These are phyloP conservation scores for Termitomyces sp. DNA, from an alignment of 768 basidiomycete genomes.

Conservation along the genomic window DNA sequence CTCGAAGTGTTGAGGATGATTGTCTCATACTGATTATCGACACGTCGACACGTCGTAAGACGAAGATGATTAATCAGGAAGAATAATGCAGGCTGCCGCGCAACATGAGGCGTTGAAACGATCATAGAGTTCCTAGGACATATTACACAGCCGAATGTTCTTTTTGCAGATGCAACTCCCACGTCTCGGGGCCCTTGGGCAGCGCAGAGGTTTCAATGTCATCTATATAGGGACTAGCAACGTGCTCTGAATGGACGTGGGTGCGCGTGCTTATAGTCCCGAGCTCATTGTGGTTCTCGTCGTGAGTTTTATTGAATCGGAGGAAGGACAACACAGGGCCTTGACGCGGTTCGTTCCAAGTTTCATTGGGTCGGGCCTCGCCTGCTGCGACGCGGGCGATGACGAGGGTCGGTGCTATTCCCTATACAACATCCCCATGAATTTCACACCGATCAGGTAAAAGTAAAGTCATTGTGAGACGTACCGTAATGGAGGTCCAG, in stretches of 20 bases:
- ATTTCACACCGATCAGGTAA: background rate
- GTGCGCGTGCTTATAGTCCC: constrained; percentile 3
- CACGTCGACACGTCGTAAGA: background rate
- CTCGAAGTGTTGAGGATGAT: background rate
- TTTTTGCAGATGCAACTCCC: constrained; percentile 1
- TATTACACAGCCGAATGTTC: background rate
- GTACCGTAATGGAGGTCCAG: constrained; percentile 14
- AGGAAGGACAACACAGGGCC: constrained; percentile 11
- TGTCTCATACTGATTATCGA: background rate
- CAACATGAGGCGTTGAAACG: background rate
- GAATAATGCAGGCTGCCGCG: too few relatives aligned
- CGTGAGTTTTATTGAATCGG: constrained; percentile 7
- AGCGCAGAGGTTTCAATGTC: constrained; percentile 8
- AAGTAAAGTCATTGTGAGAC: background rate
- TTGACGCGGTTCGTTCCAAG: constrained; percentile 7
- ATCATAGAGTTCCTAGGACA: background rate
- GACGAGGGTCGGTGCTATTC: constrained; percentile 16
- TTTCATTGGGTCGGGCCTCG: constrained; percentile 8
- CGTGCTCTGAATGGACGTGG: background rate
- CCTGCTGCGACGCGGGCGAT: constrained; percentile 15
- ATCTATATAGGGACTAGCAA: background rate
- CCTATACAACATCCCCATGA: background rate
- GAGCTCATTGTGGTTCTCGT: background rate
- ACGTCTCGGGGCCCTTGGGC: background rate
- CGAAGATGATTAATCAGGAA: background rate